These are phyloP conservation scores for Phytophthora sp. DNA, from an alignment of 352 stramenopile species.

Conservation along the genomic window DNA sequence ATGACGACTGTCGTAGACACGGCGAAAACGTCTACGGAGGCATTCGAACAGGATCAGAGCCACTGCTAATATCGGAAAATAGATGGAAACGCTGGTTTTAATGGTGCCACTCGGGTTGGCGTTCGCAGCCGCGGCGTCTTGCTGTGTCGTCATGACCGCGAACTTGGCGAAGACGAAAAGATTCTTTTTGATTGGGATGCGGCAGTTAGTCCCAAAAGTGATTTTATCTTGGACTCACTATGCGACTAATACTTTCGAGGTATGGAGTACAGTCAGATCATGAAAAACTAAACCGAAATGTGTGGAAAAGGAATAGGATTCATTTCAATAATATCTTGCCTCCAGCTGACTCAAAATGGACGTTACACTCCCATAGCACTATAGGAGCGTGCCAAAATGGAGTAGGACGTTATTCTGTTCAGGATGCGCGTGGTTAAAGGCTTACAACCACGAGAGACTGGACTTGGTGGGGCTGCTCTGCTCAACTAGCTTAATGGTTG, in stretches of 20 bases:
- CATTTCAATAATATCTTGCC: too few relatives aligned
- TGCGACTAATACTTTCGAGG: too few relatives aligned
- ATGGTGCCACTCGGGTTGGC: constrained; percentile 76
- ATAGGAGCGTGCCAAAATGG: too few relatives aligned
- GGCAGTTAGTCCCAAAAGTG: constrained; percentile 13
- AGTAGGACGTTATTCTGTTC: too few relatives aligned
- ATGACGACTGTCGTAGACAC: constrained; percentile 59
- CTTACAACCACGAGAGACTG: constrained; percentile 8
- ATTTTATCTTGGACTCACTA: too few relatives aligned
- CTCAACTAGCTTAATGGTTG: too few relatives aligned
- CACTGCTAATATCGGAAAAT: constrained; percentile 56
- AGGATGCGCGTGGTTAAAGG: too few relatives aligned
- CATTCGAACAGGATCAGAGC: constrained; percentile 67
- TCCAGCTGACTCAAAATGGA: too few relatives aligned
- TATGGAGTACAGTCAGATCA: too few relatives aligned
- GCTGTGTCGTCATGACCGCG: constrained; percentile 55
- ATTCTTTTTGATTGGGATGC: constrained; percentile 17
- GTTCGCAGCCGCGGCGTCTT: constrained; percentile 52
- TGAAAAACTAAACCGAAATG: too few relatives aligned
- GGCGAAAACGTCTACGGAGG: constrained; percentile 57
- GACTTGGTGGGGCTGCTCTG: not conserved
- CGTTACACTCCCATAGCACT: too few relatives aligned
- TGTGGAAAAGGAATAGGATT: too few relatives aligned
- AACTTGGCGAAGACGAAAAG: constrained; percentile 4
- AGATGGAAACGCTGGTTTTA: constrained; percentile 71